Percentiles rank a stretch among this genome's conserved stretches.
Conservation (phyloP, 176 grass and related monocot genomes). For the Paspalum notatum region DNA sequence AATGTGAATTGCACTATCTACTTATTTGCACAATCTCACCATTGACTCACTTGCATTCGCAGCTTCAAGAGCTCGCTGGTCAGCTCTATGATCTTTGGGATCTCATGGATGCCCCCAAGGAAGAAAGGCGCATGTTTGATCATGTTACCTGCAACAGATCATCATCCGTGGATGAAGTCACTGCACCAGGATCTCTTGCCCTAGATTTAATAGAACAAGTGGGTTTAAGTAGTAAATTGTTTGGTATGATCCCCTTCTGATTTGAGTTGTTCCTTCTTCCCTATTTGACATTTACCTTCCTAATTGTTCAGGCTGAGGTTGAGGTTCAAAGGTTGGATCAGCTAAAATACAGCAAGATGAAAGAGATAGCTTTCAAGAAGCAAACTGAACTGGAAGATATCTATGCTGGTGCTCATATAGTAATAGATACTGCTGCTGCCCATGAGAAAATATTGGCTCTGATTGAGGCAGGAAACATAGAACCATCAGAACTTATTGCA, state of each 20-base stretch:
- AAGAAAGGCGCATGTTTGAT: slow-evolving; percentile 84
- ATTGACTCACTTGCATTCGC: slow-evolving; percentile 17
- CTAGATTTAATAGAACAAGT: slow-evolving; percentile 98
- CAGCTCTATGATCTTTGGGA: slow-evolving; percentile 99
- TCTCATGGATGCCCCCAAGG: slow-evolving; percentile 90
- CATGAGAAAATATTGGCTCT: slow-evolving; percentile 78
- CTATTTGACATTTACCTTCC: slow-evolving; percentile 24
- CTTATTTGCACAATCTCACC: slow-evolving; percentile 25
- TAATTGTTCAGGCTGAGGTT: slow-evolving; percentile 63
- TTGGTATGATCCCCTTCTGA: background rate
- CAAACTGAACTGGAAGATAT: slow-evolving; percentile 85
- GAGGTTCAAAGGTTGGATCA: slow-evolving; percentile 83
- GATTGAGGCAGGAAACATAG: slow-evolving; percentile 90
- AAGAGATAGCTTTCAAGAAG: slow-evolving; percentile 93
- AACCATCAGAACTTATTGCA: slow-evolving; percentile 92
- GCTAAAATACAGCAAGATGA: slow-evolving; percentile 91
- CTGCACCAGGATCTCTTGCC: slow-evolving; percentile 80
- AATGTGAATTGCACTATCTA: background rate
- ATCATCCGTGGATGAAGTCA: slow-evolving; percentile 82
- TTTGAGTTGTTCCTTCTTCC: slow-evolving; percentile 18
- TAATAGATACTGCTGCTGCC: slow-evolving; percentile 76
- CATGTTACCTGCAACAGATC: slow-evolving; percentile 93
- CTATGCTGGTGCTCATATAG: slow-evolving; percentile 79
- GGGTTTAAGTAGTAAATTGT: slow-evolving; percentile 34
- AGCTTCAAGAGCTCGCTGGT: slow-evolving; percentile 97